phyloP scores from a whole-genome alignment of 805 yeast genomes.

The Saturnispora galanensis region DNA sequence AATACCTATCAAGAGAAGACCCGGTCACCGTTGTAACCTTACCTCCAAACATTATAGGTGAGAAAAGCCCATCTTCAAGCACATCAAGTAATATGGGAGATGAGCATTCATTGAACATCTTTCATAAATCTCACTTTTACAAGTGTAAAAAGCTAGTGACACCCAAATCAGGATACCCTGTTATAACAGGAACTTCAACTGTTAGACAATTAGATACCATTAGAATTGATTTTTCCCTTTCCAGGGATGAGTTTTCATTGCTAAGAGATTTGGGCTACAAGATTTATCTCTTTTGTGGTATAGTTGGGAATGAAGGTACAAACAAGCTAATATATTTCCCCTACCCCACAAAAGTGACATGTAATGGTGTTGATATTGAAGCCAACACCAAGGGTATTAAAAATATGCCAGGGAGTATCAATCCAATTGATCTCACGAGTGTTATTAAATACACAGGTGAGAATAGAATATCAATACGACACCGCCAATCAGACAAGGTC shows the following conservation, averaged over 20 bases:
- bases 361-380: conserved; percentile 42
- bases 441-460: conserved; percentile 21
- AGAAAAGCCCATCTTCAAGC: too few species aligned
- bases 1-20: not conserved
- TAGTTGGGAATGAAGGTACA: conserved; percentile 18
- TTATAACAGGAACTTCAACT: not conserved
- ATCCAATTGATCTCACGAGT: conserved; percentile 70
- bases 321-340: conserved; percentile 51
- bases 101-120: conserved; percentile 15
- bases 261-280: conserved; percentile 28
- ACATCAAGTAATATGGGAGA: too few species aligned
- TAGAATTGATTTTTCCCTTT: conserved; percentile 33
- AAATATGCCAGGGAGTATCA: conserved; percentile 65
- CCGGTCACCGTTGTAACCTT: too few species aligned
- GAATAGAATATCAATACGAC: conserved; percentile 43
- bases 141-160: conserved; percentile 36
- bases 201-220: conserved; percentile 20
- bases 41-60: too few species aligned
- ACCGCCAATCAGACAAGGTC: conserved; percentile 44
- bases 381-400: conserved; percentile 66
- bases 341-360: conserved; percentile 52
- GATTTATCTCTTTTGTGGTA: conserved; percentile 49
- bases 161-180: conserved; percentile 25
- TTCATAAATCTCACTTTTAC: conserved; percentile 45
- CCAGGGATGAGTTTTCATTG: conserved; percentile 31